Base-by-base conservation (phyloP, 306 rosid species). In the Abrus precatorius region DNA sequence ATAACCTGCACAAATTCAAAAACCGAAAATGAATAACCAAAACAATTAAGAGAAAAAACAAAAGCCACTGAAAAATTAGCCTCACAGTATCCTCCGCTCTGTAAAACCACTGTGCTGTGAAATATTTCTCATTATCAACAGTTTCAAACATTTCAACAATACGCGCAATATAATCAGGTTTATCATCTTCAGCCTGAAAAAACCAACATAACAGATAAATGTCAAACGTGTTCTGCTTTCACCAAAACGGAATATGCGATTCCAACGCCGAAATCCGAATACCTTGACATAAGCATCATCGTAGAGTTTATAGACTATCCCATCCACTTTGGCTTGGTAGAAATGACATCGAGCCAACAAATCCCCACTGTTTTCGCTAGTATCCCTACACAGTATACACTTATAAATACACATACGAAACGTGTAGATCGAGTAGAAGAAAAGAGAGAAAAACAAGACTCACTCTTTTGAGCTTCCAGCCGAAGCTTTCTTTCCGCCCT, bases 1-100 rank as follows among this genome's bases (percentile, higher is more conserved):
- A 87, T 81, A 13, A 84, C 88, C 90, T 87, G 48, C 67, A 74
- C 7, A 11, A 4, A 20, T 20, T 32, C 3, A 68, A 75, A 74
- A 69, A 30, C 71, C 60, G 14, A 65, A 54, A 62, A 55, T 7
- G 3, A 70, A 13, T 4, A 0, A 63, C 1, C 61, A 36, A 53
- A 38, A 52, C 32, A 45, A 2, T 28, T 10, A 2, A 20, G 1
- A 48, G 10, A 45, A 44, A 6, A 5, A 2, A 49, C 1, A 34
- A 2, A 52, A 30, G 2, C 1, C 5, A 4, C 28, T 3, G 55
- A 8, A 54, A 13, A 66, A n/a, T 0, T 1, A 20, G 6, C 27
- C 74, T 74, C 41, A 87, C 90, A 1, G 90, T 87, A 4, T 87
- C 90, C 32, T 74, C 65, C 1, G 90, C 90, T 34, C 90, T 77